phyloP scores from a whole-genome alignment of 495 filamentous ascomycete genomes.

The Pyronema omphalodes region DNA sequence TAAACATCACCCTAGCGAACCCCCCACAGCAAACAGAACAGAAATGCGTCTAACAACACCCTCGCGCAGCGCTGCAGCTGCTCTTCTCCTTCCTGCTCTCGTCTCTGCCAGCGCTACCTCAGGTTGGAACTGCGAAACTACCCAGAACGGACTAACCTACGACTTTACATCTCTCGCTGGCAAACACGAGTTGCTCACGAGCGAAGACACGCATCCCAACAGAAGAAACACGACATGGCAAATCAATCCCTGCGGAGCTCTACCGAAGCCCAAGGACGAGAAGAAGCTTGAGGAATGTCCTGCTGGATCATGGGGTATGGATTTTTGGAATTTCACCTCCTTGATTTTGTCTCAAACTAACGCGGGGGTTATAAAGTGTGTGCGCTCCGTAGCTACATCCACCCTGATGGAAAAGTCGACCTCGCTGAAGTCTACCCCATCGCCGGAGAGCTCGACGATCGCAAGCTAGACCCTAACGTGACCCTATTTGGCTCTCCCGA shows the following conservation, averaged over 20 bases:
- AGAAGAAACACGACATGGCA: constrained; percentile 63
- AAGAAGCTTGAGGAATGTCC: constrained; percentile 37
- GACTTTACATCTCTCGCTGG: constrained; percentile 1
- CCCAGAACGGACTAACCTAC: background rate
- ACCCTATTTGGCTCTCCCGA: constrained; percentile 41
- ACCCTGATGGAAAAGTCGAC: constrained; percentile 28
- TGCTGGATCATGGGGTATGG: constrained; percentile 42
- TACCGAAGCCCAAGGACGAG: constrained; percentile 36
- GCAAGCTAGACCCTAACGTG: constrained; percentile 41
- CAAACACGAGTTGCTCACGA: background rate
- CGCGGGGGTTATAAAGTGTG: constrained; percentile 41
- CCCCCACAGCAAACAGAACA: too few relatives aligned
- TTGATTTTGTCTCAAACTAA: background rate
- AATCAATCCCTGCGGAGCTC: constrained; percentile 58
- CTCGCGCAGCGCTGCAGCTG: background rate
- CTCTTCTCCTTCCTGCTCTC: background rate
- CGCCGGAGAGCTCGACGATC: constrained; percentile 41
- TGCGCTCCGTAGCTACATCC: constrained; percentile 43
- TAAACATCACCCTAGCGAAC: too few relatives aligned
- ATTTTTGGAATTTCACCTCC: background rate
- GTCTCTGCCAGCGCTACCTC: background rate
- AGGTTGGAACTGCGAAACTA: background rate
- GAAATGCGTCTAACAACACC: background rate
- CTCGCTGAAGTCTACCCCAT: constrained; percentile 45
- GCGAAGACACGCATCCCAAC: background rate